Base-by-base conservation (phyloP, 2,329 filamentous ascomycete species). In the Cytospora leucostoma region DNA sequence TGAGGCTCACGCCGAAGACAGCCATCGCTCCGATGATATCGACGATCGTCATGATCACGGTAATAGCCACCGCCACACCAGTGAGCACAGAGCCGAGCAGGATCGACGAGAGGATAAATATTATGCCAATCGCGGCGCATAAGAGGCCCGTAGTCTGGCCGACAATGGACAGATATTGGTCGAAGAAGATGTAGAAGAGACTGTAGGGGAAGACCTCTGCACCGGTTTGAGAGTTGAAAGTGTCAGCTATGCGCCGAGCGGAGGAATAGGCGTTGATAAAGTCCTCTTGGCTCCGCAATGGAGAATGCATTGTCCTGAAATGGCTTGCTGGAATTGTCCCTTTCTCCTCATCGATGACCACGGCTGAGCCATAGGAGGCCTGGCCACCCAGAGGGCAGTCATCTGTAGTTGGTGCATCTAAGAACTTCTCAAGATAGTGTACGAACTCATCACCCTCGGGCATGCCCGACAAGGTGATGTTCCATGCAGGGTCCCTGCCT, bases 131-230 rank as follows among this genome's bases (percentile, higher is more conserved):
- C 0, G 93, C 94, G 4, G 91, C 90, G 49, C 90, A 89, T 35
- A 99, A 84, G 1, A 99, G 85, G 0, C 89, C 86, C 0, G 84
- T 89, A 0, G 94, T 93, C 4, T 98, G 82, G 12, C 84, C 82
- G 21, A 96, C 87, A 66, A 99, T 98, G 63, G 85, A 86, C 7
- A 92, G 84, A 73, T 99, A 99, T 74, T 98, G 95, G 74, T 99
- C 95, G 74, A 99, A 99, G 84, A 98, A 99, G 74, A 99, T 93
- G 79, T 99, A 99, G 75, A 97, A 97, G 65, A 97, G 89, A 69
- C 92, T 96, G 79, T 99, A 99, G 0, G 95, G 92, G 82, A 99
- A 99, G 3, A 99, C 88, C 32, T 95, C 88, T 27, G 91, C 86
- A 6, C 88, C 85, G 5, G 93, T 93, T 58, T 84, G 82, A 59